Base-by-base conservation (phyloP, 331 rosid genomes). In the Quercus tomentella region DNA sequence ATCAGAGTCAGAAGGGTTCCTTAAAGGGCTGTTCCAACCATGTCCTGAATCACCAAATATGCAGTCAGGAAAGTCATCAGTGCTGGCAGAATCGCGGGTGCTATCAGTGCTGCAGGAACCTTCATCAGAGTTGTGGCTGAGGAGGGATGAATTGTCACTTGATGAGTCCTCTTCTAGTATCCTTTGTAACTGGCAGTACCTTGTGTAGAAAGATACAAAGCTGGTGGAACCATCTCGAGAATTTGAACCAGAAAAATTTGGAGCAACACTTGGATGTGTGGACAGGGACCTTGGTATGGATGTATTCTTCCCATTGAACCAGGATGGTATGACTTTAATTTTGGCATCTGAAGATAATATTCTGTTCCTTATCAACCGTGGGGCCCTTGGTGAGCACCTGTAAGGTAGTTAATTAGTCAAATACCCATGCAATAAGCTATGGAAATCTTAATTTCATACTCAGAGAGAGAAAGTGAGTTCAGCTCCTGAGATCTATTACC, bases 311-410 rank as follows among this genome's bases (percentile, higher is more conserved):
- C 87, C 93, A 72, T 81, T 76, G 33, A 79, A 75, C 82, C 84
- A 71, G 28, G 90, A 80, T 31, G 87, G 83, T 7, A 63, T 58
- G 45, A 81, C 84, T 82, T 85, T 88, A 7, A 69, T 73, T 77
- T 81, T 93, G 23, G 87, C 76, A 77, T 95, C 97, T 11, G 73
- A 51, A 80, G 89, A 78, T 14, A 72, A 71, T 10, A 87, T 77
- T 72, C 49, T 80, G 79, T 79, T 89, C 80, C 98, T 85, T 37
- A 93, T 85, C 78, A 86, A 88, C 80, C 89, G 91, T 6, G 98
- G 99, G 79, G 98, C 91, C 89, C 97, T 91, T 9, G 98, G 97
- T 6, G 91, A 91, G 87, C 98, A 93, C 87, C 99, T 96, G 69
- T 70, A 82, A 83, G 73, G 77, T 51, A 73, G 69, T 43, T 80